Conservation (phyloP, 163 green algal genomes). For the Chlamydomonas reinhardtii region DNA sequence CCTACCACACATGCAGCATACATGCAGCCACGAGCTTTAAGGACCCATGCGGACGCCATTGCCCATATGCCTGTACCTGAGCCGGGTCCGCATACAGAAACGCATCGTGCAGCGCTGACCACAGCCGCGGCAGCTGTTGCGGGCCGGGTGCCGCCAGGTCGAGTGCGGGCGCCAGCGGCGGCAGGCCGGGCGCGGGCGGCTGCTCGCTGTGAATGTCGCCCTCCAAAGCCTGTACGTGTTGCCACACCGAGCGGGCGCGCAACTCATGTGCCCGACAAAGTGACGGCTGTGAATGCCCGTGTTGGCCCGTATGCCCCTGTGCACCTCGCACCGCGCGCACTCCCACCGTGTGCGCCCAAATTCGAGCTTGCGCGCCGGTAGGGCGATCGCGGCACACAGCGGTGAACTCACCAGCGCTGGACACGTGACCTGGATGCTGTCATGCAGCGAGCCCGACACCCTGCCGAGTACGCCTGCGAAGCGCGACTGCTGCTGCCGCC, state of each 20-base stretch:
- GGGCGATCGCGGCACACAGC: background rate
- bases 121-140: slow-evolving; percentile 59
- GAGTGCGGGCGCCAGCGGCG: slow-evolving; percentile 28
- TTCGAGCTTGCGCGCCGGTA: no score
- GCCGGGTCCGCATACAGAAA: slow-evolving; percentile 64
- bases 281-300: no score
- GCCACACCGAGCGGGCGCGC: no score
- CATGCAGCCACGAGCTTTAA: background rate
- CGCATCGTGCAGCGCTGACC: slow-evolving; percentile 65
- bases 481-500: no score
- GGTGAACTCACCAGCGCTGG: slow-evolving; percentile 18
- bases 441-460: slow-evolving; percentile 9
- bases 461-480: slow-evolving; percentile 19
- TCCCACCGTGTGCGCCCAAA: no score
- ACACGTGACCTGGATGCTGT: slow-evolving; percentile 23
- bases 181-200: background rate
- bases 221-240: slow-evolving; percentile 18
- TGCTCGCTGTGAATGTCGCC: slow-evolving; percentile 45
- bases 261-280: no score
- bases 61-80: slow-evolving; percentile 7
- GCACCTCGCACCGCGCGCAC: no score
- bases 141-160: slow-evolving; percentile 56
- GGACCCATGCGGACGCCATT: no score
- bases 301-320: no score
- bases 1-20: background rate